Base-by-base conservation (phyloP, 2,329 filamentous ascomycete species). In the Zalaria sp. region DNA sequence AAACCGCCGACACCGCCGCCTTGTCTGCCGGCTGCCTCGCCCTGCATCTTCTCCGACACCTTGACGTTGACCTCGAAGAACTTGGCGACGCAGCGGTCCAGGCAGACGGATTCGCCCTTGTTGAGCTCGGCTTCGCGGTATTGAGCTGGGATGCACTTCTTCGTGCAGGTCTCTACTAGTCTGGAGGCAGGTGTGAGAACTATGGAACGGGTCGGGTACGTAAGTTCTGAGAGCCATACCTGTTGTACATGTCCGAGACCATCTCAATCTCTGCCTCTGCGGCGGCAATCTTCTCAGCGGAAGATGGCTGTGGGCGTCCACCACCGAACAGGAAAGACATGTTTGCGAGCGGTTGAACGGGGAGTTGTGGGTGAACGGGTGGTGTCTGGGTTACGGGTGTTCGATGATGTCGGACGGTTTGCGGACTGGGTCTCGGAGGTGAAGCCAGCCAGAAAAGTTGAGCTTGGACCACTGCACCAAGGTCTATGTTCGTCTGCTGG, bases 41-140 rank as follows among this genome's bases (percentile, higher is more conserved):
- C 78, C 68, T 95, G 87, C 79, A 96, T 87, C 68, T 93, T 85
- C 68, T 96, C 88, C 57, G 83, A 89, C 46, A 96, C 85, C 72
- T 95, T 96, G 72, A 94, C 79, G 64, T 94, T 93, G 57, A 94
- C 88, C 55, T 96, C 89, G 68, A 98, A 95, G 72, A 96, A 98
- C 72, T 98, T 98, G 59, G 83, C 76, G 44, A 93, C 84, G 68
- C 93, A 98, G 58, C 91, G 85, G 69, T 98, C 91, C 54, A 98
- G 79, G 71, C 93, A 98, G 55, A 98, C 91, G 53, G 83, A 87
- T 68, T 98, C 91, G 73, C 88, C 93, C 72, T 98, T 98, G 77
- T 95, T 94, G 57, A 98, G 79, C 55, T 98, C 89, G 63, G 77
- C 79, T 71, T 98, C 91, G 62, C 87, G 86, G 77, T 96, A 98